phyloP scores from a whole-genome alignment of 2,329 filamentous ascomycete species.

The Aurifilum marmelostoma region DNA sequence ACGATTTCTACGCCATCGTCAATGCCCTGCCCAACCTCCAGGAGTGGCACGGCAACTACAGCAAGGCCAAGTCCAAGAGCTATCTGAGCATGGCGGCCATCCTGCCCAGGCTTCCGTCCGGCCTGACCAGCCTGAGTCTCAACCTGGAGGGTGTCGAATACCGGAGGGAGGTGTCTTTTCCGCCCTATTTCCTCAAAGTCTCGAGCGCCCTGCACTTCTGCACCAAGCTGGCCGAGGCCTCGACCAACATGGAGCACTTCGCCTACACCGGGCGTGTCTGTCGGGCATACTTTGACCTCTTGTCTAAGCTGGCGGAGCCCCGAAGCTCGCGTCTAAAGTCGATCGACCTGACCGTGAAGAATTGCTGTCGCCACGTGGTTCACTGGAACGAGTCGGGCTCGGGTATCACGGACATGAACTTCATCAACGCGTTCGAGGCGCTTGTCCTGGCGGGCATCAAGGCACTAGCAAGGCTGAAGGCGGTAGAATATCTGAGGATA shows the following conservation, averaged over 20 bases:
- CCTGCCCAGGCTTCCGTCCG: constrained; percentile 58
- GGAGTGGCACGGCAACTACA: constrained; percentile 66
- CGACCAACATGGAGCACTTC: constrained; percentile 67
- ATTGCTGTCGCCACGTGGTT: constrained; percentile 64
- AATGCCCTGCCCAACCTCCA: constrained; percentile 66
- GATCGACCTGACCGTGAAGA: constrained; percentile 74
- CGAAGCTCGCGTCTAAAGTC: constrained; percentile 60
- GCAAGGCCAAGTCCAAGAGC: constrained; percentile 74
- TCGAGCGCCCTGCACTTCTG: constrained; percentile 67
- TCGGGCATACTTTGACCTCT: constrained; percentile 66
- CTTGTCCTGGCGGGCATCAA: constrained; percentile 67
- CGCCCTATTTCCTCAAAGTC: constrained; percentile 64
- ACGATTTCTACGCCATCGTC: constrained; percentile 66
- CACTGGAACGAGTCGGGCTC: constrained; percentile 66
- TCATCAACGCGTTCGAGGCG: constrained; percentile 72
- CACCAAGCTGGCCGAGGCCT: constrained; percentile 60
- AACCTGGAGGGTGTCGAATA: constrained; percentile 71
- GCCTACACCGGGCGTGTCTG: constrained; percentile 75
- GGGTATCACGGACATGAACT: constrained; percentile 72
- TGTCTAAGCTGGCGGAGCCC: constrained; percentile 53
- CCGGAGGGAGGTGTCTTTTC: constrained; percentile 63
- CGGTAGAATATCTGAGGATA: constrained; percentile 68
- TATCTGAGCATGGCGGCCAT: constrained; percentile 71
- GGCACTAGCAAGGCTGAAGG: constrained; percentile 60
- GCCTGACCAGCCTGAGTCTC: constrained; percentile 66